A percentile compares a stretch with the other conserved stretches of the same genome.
Evolutionary conservation across 225 moss, liverwort and hornwort species (phyloP).

Genomic region (Anthoceros angustus): DNA sequence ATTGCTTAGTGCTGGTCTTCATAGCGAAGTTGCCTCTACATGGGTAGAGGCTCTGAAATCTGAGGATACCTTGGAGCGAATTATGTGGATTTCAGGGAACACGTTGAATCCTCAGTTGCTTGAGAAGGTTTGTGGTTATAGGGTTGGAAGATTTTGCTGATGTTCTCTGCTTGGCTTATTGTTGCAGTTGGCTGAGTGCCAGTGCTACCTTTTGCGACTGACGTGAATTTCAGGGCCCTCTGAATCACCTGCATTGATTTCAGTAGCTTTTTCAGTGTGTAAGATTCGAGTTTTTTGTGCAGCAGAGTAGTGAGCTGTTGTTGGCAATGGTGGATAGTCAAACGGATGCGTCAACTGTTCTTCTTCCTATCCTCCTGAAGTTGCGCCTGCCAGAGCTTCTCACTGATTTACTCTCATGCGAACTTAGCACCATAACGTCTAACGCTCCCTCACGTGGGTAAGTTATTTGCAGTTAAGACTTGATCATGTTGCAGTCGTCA

Average conservation of each 20-base stretch:
- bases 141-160: background rate
- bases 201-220: too few species aligned
- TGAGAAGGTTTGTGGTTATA: slow-evolving; percentile 42
- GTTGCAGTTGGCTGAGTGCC: too few species aligned
- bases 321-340: slow-evolving; percentile 78
- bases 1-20: slow-evolving; percentile 82
- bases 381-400: slow-evolving; percentile 62
- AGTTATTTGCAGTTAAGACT: background rate
- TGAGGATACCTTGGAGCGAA: slow-evolving; percentile 53
- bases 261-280: slow-evolving; percentile 4
- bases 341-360: slow-evolving; percentile 44
- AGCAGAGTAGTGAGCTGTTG: slow-evolving; percentile 74
- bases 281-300: background rate
- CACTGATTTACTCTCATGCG: slow-evolving; percentile 50
- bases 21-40: slow-evolving; percentile 52
- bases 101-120: slow-evolving; percentile 74
- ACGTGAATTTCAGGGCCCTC: background rate
- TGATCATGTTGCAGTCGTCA: background rate
- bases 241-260: background rate
- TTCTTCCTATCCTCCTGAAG: slow-evolving; percentile 54
- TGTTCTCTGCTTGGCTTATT: too few species aligned
- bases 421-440: slow-evolving; percentile 48
- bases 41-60: slow-evolving; percentile 50
- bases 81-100: slow-evolving; percentile 72
- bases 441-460: slow-evolving; percentile 61